Evolutionary conservation across 1,284 basidiomycete genomes (phyloP), one percentile per base, ranked within the genome.

Genomic region (Melampsora americana): DNA sequence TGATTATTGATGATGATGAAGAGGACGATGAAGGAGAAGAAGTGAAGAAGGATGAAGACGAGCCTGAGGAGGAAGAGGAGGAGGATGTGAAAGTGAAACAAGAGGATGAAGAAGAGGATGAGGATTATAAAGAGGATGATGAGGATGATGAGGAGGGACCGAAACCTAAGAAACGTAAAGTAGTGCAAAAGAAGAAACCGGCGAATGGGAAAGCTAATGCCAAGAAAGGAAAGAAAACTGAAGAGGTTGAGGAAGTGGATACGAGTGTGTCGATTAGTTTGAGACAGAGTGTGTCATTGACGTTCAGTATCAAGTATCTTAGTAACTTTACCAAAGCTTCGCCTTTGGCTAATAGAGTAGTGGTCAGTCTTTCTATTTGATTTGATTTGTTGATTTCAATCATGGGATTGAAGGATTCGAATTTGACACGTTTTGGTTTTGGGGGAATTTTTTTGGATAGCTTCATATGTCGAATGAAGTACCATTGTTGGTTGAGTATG

Each of bases 231-330:
- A 60, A 80, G 66, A 78, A 81, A 78, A 75, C 76, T 18, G 79
- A 81, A 69, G 78, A 79, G 28, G 80, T 80, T 5, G 78, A 79
- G 44, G 80, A 81, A 16, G 83, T 83, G 23, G 84, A 84, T 9
- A 84, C 39, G 32, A 23, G 28, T 44, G 80, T 82, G 0, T 80
- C 81, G 60, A 82, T 82, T 72, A 78, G 80, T 53, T 79, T 83
- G 62, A 78, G 80, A 59, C 90, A 92, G 83, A 89, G 92, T 79
- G 95, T 99, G 79, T 90, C 89, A 56, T 86, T 99, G 74, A 98
- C 94, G 1, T 99, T 99, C 86, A 93, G 92, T 48, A 87, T 98
- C 81, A 98, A 99, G 84, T 99, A 99, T 85, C 89, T 99, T 39
- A 89, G 91, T 83, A 97, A 97, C 86, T 99, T 99, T 83, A 89